These are phyloP conservation scores for Pseudoperonospora humuli DNA, from an alignment of 352 stramenopile genomes.

Conservation along the genomic window DNA sequence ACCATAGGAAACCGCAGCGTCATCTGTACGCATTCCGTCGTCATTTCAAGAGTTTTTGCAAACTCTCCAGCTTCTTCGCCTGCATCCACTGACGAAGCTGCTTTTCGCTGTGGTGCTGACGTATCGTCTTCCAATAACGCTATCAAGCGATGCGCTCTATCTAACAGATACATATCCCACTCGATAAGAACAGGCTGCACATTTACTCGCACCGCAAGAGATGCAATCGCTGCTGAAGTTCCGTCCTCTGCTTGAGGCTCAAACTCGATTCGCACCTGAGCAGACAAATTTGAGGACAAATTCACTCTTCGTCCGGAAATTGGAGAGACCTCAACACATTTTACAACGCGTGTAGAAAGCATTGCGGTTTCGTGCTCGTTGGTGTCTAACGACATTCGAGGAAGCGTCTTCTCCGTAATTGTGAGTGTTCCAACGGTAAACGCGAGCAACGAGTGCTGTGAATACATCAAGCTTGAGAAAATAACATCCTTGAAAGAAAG, in stretches of 20 bases:
- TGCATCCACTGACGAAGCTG: neutral
- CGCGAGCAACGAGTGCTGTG: conserved; percentile 39
- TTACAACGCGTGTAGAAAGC: conserved; percentile 48
- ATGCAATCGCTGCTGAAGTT: conserved; percentile 23
- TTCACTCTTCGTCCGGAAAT: conserved; percentile 50
- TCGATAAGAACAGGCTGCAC: conserved; percentile 71
- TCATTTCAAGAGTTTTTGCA: conserved; percentile 55
- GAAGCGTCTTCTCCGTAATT: conserved; percentile 64
- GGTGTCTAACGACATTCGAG: conserved; percentile 67
- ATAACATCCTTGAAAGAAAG: conserved; percentile 66
- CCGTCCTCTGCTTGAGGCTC: conserved; percentile 22
- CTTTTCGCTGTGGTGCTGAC: conserved; percentile 12
- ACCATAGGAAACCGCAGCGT: conserved; percentile 81
- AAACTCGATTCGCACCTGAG: conserved; percentile 58
- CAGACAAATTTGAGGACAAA: conserved; percentile 58
- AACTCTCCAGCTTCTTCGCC: conserved; percentile 17
- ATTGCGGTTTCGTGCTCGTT: conserved; percentile 52
- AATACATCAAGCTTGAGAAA: conserved; percentile 52
- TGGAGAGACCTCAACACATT: conserved; percentile 56
- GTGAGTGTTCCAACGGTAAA: conserved; percentile 56
- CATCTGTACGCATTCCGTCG: conserved; percentile 63
- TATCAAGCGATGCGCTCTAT: conserved; percentile 66
- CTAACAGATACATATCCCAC: conserved; percentile 84
- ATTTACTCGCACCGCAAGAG: conserved; percentile 54
- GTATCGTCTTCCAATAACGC: conserved; percentile 56